These are phyloP conservation scores for Prorocentrum cordatum DNA, from an alignment of 169 alveolate genomes.

Conservation along the genomic window DNA sequence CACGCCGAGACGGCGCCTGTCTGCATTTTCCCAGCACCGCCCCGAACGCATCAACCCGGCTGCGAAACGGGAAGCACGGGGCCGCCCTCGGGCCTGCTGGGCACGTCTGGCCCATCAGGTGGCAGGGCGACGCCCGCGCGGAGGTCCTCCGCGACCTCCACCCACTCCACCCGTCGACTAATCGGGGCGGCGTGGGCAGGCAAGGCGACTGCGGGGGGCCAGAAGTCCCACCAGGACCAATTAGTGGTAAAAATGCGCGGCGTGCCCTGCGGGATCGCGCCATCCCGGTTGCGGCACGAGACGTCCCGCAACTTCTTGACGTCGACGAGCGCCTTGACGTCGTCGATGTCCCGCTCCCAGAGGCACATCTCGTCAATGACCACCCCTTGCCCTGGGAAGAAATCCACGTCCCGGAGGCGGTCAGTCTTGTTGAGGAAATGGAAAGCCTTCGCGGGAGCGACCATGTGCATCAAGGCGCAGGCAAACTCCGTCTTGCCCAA, in stretches of 20 bases:
- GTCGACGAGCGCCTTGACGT: background rate
- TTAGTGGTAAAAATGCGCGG: background rate
- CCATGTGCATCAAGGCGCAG: background rate
- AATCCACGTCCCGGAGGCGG: background rate
- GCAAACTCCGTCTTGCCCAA: background rate
- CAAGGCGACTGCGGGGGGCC: no score
- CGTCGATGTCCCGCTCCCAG: background rate
- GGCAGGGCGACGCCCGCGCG: no score
- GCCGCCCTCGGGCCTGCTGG: no score
- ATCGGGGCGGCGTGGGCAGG: no score
- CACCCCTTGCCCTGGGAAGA: background rate
- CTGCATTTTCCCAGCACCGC: no score
- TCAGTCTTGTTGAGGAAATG: background rate
- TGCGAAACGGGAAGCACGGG: no score
- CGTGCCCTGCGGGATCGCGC: background rate
- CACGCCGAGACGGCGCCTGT: no score
- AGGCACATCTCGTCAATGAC: background rate
- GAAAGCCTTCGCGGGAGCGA: background rate
- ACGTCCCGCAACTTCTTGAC: background rate
- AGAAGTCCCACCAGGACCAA: no score
- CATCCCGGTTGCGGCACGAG: background rate
- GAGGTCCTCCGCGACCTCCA: no score
- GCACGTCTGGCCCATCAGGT: no score
- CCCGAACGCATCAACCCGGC: no score
- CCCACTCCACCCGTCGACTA: no score